Percentiles rank a stretch among this genome's conserved stretches.
Conservation (phyloP, 2,329 filamentous ascomycete species). For the Pleurostoma richardsiae region DNA sequence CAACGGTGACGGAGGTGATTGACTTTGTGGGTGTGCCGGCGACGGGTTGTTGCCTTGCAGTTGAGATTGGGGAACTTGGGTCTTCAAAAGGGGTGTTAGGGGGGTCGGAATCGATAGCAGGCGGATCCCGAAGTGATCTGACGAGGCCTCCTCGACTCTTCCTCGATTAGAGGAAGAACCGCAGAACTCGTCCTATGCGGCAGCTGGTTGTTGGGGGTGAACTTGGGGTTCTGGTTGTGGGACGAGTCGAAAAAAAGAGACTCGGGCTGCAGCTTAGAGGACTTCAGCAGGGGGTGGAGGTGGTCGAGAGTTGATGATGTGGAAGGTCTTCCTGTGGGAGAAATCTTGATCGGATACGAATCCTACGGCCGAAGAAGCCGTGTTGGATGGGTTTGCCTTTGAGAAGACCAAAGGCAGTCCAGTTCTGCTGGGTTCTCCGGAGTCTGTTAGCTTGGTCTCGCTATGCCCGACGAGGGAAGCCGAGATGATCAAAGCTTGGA, state of each 20-base stretch:
- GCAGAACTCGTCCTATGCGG: constrained; percentile 98
- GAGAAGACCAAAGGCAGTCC: constrained; percentile 61
- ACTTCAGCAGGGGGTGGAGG: constrained; percentile 49
- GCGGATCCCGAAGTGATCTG: constrained; percentile 85
- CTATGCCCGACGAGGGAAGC: too few relatives aligned
- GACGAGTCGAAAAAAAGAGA: constrained; percentile 44
- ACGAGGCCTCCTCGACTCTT: constrained; percentile 99
- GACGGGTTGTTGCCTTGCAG: constrained; percentile 10
- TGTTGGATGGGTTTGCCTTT: constrained; percentile 56
- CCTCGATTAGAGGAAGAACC: constrained; percentile 99
- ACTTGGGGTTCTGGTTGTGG: constrained; percentile 43
- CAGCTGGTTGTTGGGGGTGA: constrained; percentile 75
- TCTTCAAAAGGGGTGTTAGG: constrained; percentile 60
- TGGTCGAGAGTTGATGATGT: constrained; percentile 62
- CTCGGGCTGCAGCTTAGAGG: constrained; percentile 41
- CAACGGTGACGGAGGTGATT: constrained; percentile 20
- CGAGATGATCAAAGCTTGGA: constrained; percentile 10
- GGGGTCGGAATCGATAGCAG: constrained; percentile 92
- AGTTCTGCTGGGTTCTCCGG: constrained; percentile 5
- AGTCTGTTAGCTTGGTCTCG: constrained; percentile 1
- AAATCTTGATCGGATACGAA: constrained; percentile 66
- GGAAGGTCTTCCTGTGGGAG: constrained; percentile 57
- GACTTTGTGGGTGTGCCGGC: background rate
- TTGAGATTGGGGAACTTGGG: constrained; percentile 6
- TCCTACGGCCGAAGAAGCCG: constrained; percentile 59